Evolutionary conservation across 495 filamentous ascomycete genomes (phyloP).

Genomic region (Durotheca rogersii): DNA sequence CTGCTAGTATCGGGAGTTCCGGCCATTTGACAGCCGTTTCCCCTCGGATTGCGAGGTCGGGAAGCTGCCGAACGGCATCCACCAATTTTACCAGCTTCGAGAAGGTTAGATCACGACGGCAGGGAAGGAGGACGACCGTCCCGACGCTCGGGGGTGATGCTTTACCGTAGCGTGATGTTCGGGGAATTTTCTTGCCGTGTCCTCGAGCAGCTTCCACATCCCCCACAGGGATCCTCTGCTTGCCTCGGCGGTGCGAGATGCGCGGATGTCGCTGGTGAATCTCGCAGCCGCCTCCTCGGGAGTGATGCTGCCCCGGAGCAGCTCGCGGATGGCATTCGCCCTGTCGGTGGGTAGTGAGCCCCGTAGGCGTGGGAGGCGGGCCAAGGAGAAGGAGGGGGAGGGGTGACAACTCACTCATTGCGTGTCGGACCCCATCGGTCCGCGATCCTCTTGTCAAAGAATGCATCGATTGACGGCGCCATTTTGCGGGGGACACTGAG

Average conservation of each 20-base stretch:
- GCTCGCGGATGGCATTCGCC: slow-evolving; percentile 12
- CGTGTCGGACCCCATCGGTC: slow-evolving; percentile 8
- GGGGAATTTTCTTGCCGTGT: slow-evolving; percentile 14
- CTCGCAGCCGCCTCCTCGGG: slow-evolving; percentile 10
- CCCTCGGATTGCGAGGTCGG: slow-evolving; percentile 9
- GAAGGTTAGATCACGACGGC: slow-evolving; percentile 1
- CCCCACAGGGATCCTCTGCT: slow-evolving; percentile 3
- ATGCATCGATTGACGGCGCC: slow-evolving; percentile 18
- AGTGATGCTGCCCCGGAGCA: slow-evolving; percentile 8
- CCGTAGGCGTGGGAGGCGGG: background rate
- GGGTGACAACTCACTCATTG: slow-evolving; percentile 10
- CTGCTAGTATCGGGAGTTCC: slow-evolving; percentile 7
- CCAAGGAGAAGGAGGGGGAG: background rate
- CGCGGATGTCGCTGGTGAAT: slow-evolving; percentile 5
- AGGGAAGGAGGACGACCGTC: background rate
- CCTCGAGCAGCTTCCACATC: slow-evolving; percentile 12
- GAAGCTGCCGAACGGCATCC: slow-evolving; percentile 11
- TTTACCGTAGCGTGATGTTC: slow-evolving; percentile 13
- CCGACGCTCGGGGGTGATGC: background rate
- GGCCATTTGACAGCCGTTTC: slow-evolving; percentile 16
- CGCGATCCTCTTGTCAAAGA: slow-evolving; percentile 12
- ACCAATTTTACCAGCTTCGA: slow-evolving; percentile 13
- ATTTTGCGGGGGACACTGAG: slow-evolving; percentile 1
- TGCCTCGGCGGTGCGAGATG: slow-evolving; percentile 1
- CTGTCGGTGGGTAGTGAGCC: slow-evolving; percentile 1